A percentile compares a stretch with the other conserved stretches of the same genome.
Evolutionary conservation across 1,139 yeast species (phyloP).

Genomic region (Yamadazyma buinensis): DNA sequence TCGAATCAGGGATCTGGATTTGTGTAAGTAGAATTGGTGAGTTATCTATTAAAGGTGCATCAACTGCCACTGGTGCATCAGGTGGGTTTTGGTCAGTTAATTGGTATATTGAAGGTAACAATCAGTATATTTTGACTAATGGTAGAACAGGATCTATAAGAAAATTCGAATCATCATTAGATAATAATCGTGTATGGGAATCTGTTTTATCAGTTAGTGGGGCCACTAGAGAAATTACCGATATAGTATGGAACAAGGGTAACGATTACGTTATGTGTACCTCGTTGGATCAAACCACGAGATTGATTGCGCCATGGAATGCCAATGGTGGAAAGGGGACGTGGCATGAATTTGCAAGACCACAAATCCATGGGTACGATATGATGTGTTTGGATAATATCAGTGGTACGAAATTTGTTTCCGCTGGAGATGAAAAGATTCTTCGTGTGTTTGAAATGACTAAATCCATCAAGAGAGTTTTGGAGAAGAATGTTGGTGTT

Average conservation of each 20-base stretch:
- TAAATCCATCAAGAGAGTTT: slow-evolving; percentile 62
- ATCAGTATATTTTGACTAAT: slow-evolving; percentile 59
- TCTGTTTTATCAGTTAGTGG: slow-evolving; percentile 72
- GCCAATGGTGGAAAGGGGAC: slow-evolving; percentile 25
- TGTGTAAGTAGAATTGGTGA: slow-evolving; percentile 83
- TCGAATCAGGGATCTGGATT: slow-evolving; percentile 85
- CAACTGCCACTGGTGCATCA: slow-evolving; percentile 96
- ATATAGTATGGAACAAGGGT: slow-evolving; percentile 68
- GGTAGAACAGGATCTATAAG: slow-evolving; percentile 95
- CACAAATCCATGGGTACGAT: slow-evolving; percentile 98
- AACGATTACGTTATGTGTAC: slow-evolving; percentile 74
- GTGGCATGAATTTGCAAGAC: slow-evolving; percentile 94
- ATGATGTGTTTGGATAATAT: slow-evolving; percentile 80
- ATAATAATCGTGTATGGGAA: slow-evolving; percentile 41
- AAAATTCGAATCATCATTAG: slow-evolving; percentile 52
- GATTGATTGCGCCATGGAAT: slow-evolving; percentile 69
- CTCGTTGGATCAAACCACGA: slow-evolving; percentile 87
- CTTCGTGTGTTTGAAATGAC: slow-evolving; percentile 89
- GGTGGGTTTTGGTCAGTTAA: slow-evolving; percentile 95
- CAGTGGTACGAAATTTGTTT: slow-evolving; percentile 62
- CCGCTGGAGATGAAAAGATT: slow-evolving; percentile 96
- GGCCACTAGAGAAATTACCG: slow-evolving; percentile 70
- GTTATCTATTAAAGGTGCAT: slow-evolving; percentile 90
- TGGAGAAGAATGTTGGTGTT: slow-evolving; percentile 54
- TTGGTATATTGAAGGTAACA: slow-evolving; percentile 56